phyloP scores from a whole-genome alignment of 345 rosid genomes.

The Murraya paniculata region DNA sequence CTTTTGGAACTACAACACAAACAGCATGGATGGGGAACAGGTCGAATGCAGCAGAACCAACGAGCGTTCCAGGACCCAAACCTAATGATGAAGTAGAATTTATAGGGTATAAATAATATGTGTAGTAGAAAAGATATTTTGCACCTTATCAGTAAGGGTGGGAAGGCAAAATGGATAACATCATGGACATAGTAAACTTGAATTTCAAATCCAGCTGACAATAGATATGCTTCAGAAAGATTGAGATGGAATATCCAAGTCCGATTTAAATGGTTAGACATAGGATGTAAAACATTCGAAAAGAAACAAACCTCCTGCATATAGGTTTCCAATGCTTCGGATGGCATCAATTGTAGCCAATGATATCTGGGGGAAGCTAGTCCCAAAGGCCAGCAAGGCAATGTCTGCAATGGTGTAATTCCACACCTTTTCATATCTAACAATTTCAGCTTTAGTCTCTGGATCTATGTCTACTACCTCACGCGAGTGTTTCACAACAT shows the following conservation, averaged over 20 bases:
- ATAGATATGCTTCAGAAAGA: background rate
- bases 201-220: background rate
- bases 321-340: conserved; percentile 54
- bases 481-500: conserved; percentile 85
- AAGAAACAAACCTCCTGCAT: conserved; percentile 77
- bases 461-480: conserved; percentile 69
- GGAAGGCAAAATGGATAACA: background rate
- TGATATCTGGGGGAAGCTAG: conserved; percentile 96
- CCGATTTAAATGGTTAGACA: background rate
- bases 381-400: conserved; percentile 83
- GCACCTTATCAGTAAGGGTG: background rate
- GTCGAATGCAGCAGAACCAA: conserved; percentile 98
- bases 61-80: conserved; percentile 97
- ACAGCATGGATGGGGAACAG: conserved; percentile 96
- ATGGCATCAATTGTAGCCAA: conserved; percentile 90
- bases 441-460: conserved; percentile 36
- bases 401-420: conserved; percentile 88
- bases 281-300: background rate
- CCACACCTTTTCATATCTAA: conserved; percentile 78
- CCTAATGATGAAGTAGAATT: conserved; percentile 36
- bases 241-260: background rate
- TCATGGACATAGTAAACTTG: background rate
- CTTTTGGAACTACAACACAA: conserved; percentile 92
- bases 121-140: background rate
- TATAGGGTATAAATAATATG: conserved; percentile 3